These are phyloP conservation scores for Desmodesmus armatus DNA, from an alignment of 139 green algal genomes.

Conservation along the genomic window DNA sequence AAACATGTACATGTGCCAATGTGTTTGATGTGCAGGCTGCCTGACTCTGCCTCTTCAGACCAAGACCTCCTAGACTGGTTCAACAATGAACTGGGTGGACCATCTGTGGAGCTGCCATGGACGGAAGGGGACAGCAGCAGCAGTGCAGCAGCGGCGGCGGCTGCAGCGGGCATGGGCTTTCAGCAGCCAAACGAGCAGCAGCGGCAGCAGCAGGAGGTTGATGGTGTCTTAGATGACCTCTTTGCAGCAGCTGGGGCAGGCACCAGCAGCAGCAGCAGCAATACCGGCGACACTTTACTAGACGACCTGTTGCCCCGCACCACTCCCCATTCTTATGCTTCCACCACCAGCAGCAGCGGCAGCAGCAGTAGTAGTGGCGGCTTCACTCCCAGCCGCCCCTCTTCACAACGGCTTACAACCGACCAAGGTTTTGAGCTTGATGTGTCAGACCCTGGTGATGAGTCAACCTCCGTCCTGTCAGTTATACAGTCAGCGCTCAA, in stretches of 20 bases:
- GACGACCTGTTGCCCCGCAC: neutral
- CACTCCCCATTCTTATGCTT: neutral
- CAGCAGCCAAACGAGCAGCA: neutral
- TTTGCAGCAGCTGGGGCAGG: neutral
- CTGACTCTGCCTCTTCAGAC: too few relatives aligned
- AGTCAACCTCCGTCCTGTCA: conserved; percentile 10
- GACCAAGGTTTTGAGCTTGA: too few relatives aligned
- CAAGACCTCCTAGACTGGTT: conserved; percentile 28
- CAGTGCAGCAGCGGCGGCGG: conserved; percentile 1
- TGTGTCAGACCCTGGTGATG: too few relatives aligned
- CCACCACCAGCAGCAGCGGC: neutral
- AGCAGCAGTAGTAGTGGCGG: too few relatives aligned
- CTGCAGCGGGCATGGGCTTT: conserved; percentile 10
- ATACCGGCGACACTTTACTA: neutral
- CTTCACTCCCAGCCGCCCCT: too few relatives aligned
- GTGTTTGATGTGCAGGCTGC: neutral
- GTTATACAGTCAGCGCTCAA: conserved; percentile 22
- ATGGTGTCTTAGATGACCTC: neutral
- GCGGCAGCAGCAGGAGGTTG: conserved; percentile 4
- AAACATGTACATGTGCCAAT: too few relatives aligned
- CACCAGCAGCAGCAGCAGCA: neutral
- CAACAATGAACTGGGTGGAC: neutral
- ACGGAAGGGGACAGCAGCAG: neutral
- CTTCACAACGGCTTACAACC: too few relatives aligned
- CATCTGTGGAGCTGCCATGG: neutral